These are phyloP conservation scores for Lipomyces mesembrius DNA, from an alignment of 805 yeast genomes.

Conservation along the genomic window DNA sequence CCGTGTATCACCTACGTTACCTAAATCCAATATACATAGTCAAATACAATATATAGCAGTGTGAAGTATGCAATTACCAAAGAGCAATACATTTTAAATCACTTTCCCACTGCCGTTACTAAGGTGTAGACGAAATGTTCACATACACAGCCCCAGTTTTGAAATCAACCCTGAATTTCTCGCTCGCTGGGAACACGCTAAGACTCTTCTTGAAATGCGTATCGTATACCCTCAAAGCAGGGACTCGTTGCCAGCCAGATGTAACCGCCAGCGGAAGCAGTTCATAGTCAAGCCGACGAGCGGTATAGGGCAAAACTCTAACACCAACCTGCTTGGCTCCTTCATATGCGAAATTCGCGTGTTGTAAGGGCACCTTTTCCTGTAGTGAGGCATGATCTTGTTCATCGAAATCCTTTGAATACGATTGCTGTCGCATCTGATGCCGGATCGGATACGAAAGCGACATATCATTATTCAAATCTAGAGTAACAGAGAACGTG, in stretches of 20 bases:
- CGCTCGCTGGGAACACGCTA: slow-evolving; percentile 54
- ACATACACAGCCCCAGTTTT: slow-evolving; percentile 34
- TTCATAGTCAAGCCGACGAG: slow-evolving; percentile 46
- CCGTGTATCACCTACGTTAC: background rate
- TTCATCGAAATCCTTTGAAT: slow-evolving; percentile 9
- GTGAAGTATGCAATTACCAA: background rate
- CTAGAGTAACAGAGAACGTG: slow-evolving; percentile 59
- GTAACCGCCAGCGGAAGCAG: slow-evolving; percentile 42
- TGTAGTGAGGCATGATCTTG: background rate
- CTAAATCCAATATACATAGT: background rate
- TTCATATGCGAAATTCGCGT: slow-evolving; percentile 47
- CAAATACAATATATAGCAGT: background rate
- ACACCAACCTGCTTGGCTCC: slow-evolving; percentile 46
- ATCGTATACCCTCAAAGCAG: slow-evolving; percentile 69
- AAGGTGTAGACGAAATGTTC: slow-evolving; percentile 22
- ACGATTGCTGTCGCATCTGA: slow-evolving; percentile 32
- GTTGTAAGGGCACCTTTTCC: slow-evolving; percentile 9
- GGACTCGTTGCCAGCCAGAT: slow-evolving; percentile 50
- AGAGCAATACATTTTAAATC: background rate
- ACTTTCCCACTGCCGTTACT: background rate
- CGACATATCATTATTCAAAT: slow-evolving; percentile 45
- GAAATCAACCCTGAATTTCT: slow-evolving; percentile 37
- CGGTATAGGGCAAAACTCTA: slow-evolving; percentile 66
- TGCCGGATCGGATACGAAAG: slow-evolving; percentile 33
- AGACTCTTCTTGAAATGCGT: slow-evolving; percentile 67